Base-by-base conservation (phyloP, 257 asterid genomes). In the Knoxia roxburghii region DNA sequence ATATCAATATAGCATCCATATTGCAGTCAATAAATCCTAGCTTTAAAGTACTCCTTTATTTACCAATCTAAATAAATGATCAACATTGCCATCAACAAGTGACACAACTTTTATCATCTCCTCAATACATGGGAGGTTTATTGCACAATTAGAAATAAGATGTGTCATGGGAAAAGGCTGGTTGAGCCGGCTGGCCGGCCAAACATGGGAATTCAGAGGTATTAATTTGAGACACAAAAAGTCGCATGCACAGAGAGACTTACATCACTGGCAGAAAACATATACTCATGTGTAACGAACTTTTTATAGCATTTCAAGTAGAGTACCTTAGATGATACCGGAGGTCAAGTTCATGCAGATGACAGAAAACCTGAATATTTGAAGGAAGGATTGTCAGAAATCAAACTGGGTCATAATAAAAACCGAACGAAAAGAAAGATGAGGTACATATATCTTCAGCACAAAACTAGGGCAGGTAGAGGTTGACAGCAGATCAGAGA, bases 281-380 rank as follows among this genome's bases (percentile, higher is more conserved):
- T 23, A 30, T 18, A 29, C 13, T 51, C 23, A 32, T 4, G 41
- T 17, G 26, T 11, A 65, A 59, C 37, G 15, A 46, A 53, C 46
- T 6, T 37, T 10, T 21, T 43, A 26, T 12, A 39, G 46, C 11
- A 55, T 43, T 10, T 8, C 52, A 41, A 10, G 41, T 26, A 79
- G 73, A n/a, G 68, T 88, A 93, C 99, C 99, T 93, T 27, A 93
- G 96, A 77, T 93, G 99, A 80, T 88, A 93, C 49, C 81, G 85
- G 45, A 93, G 78, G 78, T 93, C 99, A 35, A 93, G 97, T 76
- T 90, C 95, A 68, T 93, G 99, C 79, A 93, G 79, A 86, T 93
- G 99, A 35, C 92, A 85, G 80, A 93, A 93, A 33, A 93, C 99
- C 99, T 93, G 95, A 81, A 84, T 30, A 65, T 26, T 65, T 30